These are phyloP conservation scores for Forsythia suspensa DNA, from an alignment of 257 asterid genomes.

Conservation along the genomic window DNA sequence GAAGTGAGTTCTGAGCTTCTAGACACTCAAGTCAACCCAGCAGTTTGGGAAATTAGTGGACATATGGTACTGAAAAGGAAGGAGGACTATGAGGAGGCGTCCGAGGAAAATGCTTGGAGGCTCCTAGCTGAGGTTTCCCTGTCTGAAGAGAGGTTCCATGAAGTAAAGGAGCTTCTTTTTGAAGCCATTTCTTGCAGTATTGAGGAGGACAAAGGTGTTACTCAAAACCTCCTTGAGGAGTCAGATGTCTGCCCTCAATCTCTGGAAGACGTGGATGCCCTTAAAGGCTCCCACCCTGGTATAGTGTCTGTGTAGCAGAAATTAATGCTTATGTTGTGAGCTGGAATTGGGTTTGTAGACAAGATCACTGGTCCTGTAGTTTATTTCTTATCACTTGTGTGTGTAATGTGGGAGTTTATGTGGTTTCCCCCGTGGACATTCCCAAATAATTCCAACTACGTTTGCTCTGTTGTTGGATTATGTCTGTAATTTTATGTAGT, in stretches of 20 bases:
- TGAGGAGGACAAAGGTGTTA: conserved; percentile 8
- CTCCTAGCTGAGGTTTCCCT: conserved; percentile 58
- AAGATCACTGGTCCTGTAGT: neutral
- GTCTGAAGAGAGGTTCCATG: conserved; percentile 46
- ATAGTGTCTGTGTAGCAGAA: conserved; percentile 36
- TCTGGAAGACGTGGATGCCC: conserved; percentile 41
- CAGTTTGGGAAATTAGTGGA: conserved; percentile 61
- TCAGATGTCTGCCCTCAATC: conserved; percentile 29
- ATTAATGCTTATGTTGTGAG: neutral
- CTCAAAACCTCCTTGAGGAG: conserved; percentile 11
- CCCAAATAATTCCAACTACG: conserved; percentile 1
- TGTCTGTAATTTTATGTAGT: neutral
- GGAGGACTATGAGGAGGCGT: conserved; percentile 49
- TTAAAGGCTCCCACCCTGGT: conserved; percentile 31
- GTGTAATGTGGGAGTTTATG: neutral
- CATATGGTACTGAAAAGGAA: conserved; percentile 56
- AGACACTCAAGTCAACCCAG: conserved; percentile 59
- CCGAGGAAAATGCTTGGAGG: conserved; percentile 54
- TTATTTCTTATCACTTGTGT: neutral
- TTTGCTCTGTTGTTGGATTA: neutral
- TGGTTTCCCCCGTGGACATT: neutral
- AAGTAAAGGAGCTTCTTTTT: conserved; percentile 46
- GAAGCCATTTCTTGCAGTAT: conserved; percentile 31
- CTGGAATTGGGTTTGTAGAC: neutral
- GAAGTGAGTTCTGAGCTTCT: conserved; percentile 50